Evolutionary conservation across 495 filamentous ascomycete genomes (phyloP).

Genomic region (Chaetomium tenue): DNA sequence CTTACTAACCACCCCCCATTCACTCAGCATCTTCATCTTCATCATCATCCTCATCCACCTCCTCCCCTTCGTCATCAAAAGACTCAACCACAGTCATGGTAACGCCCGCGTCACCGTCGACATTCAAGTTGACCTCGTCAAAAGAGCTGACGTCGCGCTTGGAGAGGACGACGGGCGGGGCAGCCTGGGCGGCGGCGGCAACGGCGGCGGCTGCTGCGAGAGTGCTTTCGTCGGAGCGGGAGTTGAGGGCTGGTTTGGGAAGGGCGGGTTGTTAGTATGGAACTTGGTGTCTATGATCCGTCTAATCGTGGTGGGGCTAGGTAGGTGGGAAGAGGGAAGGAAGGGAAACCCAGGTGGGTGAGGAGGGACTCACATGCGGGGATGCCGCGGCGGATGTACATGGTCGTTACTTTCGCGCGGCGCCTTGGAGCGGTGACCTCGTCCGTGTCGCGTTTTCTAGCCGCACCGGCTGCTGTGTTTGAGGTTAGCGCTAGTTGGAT

Average conservation of each 20-base stretch:
- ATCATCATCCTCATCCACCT: slow-evolving; percentile 41
- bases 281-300: slow-evolving; percentile 19
- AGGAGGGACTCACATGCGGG: slow-evolving; percentile 40
- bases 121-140: slow-evolving; percentile 51
- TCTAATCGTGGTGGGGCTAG: slow-evolving; percentile 12
- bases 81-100: slow-evolving; percentile 53
- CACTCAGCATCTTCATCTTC: slow-evolving; percentile 19
- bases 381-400: slow-evolving; percentile 49
- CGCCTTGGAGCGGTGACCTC: slow-evolving; percentile 36
- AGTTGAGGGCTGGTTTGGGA: slow-evolving; percentile 36
- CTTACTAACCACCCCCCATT: not conserved
- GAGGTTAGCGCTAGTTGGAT: too few species aligned
- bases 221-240: slow-evolving; percentile 29
- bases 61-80: slow-evolving; percentile 38
- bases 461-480: not conserved
- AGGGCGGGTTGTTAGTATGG: too few species aligned
- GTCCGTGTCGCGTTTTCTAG: slow-evolving; percentile 33
- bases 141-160: slow-evolving; percentile 38
- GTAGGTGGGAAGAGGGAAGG: slow-evolving; percentile 19
- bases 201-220: slow-evolving; percentile 23
- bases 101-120: slow-evolving; percentile 47
- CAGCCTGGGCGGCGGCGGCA: slow-evolving; percentile 20
- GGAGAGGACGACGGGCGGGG: slow-evolving; percentile 16
- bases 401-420: slow-evolving; percentile 49
- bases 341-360: not conserved